phyloP scores from a whole-genome alignment of 768 basidiomycete genomes.

The Psilocybe tampanensis region DNA sequence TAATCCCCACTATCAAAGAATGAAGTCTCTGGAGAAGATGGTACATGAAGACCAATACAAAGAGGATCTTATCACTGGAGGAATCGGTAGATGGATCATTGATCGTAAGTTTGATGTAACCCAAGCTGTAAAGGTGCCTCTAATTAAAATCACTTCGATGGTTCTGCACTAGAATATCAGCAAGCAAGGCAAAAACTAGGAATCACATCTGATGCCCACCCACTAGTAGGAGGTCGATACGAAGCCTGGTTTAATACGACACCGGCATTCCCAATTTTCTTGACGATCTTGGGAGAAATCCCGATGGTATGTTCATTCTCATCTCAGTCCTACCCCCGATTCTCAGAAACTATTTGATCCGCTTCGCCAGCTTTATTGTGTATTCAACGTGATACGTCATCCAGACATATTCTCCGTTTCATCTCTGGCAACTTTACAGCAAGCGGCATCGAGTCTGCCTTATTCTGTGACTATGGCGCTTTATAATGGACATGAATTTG shows the following conservation, averaged over 20 bases:
- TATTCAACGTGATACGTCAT: conserved; percentile 29
- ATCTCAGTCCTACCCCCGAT: too few species aligned
- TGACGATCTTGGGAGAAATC: conserved; percentile 22
- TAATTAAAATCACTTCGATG: neutral
- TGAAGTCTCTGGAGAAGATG: conserved; percentile 32
- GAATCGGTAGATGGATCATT: conserved; percentile 33
- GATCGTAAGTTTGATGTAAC: conserved; percentile 20
- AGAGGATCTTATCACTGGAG: conserved; percentile 41
- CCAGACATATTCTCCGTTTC: conserved; percentile 39
- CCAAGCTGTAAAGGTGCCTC: neutral
- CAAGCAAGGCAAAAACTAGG: conserved; percentile 25
- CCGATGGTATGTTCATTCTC: conserved; percentile 28
- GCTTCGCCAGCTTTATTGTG: conserved; percentile 37
- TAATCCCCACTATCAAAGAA: conserved; percentile 30
- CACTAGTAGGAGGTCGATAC: conserved; percentile 15
- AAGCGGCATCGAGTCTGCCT: conserved; percentile 32
- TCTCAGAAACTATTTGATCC: neutral
- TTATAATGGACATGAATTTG: conserved; percentile 18
- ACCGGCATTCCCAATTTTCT: conserved; percentile 12
- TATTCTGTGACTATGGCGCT: conserved; percentile 27
- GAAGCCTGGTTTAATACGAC: neutral
- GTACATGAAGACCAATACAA: conserved; percentile 25
- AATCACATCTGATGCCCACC: conserved; percentile 22
- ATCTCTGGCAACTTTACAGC: conserved; percentile 42
- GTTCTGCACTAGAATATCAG: conserved; percentile 27